Evolutionary conservation across 2,329 filamentous ascomycete species (phyloP).

Genomic region (Sphaceloma murrayae): DNA sequence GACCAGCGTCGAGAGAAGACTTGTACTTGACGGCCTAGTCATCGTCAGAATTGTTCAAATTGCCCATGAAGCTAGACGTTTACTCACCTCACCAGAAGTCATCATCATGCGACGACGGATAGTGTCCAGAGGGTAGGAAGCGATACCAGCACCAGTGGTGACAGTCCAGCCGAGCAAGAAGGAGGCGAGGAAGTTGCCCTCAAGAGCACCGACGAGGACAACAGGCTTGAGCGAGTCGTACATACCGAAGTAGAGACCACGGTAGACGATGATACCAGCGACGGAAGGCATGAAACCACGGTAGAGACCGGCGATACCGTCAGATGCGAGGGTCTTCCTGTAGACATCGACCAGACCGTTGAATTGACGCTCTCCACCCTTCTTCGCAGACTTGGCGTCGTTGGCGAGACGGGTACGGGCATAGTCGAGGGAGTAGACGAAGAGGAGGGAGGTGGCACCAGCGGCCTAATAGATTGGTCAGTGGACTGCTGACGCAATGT

Average conservation of each 20-base stretch:
- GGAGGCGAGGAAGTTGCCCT: conserved; percentile 99
- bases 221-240: conserved; percentile 99
- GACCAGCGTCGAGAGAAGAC: conserved; percentile 86
- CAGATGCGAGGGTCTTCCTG: conserved; percentile 98
- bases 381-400: conserved; percentile 98
- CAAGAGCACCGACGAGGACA: conserved; percentile 78
- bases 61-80: conserved; percentile 7
- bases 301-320: conserved; percentile 99
- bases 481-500: too few species aligned
- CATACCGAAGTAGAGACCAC: conserved; percentile 99
- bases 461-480: conserved; percentile 52
- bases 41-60: neutral
- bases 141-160: conserved; percentile 99
- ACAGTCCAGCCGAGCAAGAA: conserved; percentile 98
- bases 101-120: conserved; percentile 99
- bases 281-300: conserved; percentile 99
- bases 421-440: conserved; percentile 99
- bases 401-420: conserved; percentile 99
- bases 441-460: conserved; percentile 98
- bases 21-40: conserved; percentile 99
- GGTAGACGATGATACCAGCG: conserved; percentile 98
- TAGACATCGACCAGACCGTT: conserved; percentile 99
- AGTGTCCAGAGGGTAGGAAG: conserved; percentile 99
- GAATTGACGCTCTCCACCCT: conserved; percentile 97
- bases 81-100: conserved; percentile 66